These are phyloP conservation scores for Penicillium taxi DNA, from an alignment of 495 filamentous ascomycete genomes.

Conservation along the genomic window DNA sequence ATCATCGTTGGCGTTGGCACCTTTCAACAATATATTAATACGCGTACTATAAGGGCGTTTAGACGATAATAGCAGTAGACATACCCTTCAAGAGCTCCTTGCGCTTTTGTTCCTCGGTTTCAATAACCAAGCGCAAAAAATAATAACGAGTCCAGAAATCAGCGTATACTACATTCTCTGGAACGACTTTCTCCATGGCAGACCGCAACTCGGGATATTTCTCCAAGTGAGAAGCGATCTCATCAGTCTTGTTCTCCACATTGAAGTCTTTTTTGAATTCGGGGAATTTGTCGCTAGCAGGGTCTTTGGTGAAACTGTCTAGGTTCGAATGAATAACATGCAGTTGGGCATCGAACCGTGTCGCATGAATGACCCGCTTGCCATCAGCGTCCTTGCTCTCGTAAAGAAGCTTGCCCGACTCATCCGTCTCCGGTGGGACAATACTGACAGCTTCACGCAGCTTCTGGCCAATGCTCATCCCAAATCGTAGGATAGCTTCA, in stretches of 20 bases:
- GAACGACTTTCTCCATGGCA: conserved; percentile 94
- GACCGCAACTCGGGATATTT: conserved; percentile 80
- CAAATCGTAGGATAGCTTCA: conserved; percentile 89
- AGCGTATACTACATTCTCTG: conserved; percentile 76
- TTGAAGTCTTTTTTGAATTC: conserved; percentile 70
- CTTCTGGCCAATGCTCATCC: conserved; percentile 83
- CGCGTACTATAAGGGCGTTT: no score
- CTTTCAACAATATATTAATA: conserved; percentile 25
- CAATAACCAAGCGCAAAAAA: conserved; percentile 86
- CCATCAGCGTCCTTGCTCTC: conserved; percentile 88
- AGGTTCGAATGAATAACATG: conserved; percentile 85
- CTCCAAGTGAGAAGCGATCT: conserved; percentile 73
- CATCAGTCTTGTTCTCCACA: conserved; percentile 75
- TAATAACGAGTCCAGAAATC: conserved; percentile 96
- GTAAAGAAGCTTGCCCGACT: conserved; percentile 57
- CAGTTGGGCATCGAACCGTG: conserved; percentile 89
- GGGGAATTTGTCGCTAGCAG: conserved; percentile 63
- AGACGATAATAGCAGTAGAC: conserved; percentile 10
- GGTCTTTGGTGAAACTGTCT: conserved; percentile 81
- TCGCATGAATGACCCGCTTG: conserved; percentile 85
- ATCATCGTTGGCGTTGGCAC: conserved; percentile 54
- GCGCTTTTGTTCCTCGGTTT: conserved; percentile 88
- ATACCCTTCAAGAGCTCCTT: conserved; percentile 88
- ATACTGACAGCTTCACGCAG: conserved; percentile 86
- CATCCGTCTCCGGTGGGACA: conserved; percentile 52